Percentiles rank a stretch among this genome's conserved stretches.
Evolutionary conservation across 805 yeast genomes (phyloP).

Genomic region (Saccharomycopsis fermentans): DNA sequence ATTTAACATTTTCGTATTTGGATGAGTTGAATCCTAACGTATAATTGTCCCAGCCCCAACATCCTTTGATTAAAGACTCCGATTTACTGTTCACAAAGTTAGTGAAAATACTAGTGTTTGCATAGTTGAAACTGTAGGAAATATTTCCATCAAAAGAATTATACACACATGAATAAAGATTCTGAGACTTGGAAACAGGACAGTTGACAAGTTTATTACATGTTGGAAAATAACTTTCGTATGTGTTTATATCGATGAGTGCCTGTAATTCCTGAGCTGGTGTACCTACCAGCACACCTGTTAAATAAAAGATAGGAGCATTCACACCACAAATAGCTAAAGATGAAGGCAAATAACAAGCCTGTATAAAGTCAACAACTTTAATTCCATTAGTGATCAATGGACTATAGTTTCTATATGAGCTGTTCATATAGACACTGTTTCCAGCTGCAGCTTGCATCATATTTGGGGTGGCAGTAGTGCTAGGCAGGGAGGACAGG

Average conservation of each 20-base stretch:
- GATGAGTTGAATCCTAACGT: constrained; percentile 7
- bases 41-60: constrained; percentile 17
- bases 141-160: constrained; percentile 13
- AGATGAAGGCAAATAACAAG: constrained; percentile 15
- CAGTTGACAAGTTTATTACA: constrained; percentile 14
- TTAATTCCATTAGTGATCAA: background rate
- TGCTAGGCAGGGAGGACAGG: background rate
- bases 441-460: background rate
- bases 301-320: constrained; percentile 12
- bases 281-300: constrained; percentile 9
- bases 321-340: constrained; percentile 17
- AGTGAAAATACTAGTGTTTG: constrained; percentile 3
- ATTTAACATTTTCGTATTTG: background rate
- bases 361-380: constrained; percentile 14
- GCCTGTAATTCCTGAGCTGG: constrained; percentile 14
- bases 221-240: constrained; percentile 11
- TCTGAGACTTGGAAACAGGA: constrained; percentile 9
- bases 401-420: background rate
- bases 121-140: constrained; percentile 14
- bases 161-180: constrained; percentile 14
- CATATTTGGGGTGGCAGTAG: background rate
- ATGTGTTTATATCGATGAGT: constrained; percentile 14
- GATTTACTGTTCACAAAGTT: constrained; percentile 14
- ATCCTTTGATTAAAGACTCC: constrained; percentile 3
- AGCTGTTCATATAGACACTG: background rate